These are phyloP conservation scores for Prosopis cineraria DNA, from an alignment of 306 rosid species.

Conservation along the genomic window DNA sequence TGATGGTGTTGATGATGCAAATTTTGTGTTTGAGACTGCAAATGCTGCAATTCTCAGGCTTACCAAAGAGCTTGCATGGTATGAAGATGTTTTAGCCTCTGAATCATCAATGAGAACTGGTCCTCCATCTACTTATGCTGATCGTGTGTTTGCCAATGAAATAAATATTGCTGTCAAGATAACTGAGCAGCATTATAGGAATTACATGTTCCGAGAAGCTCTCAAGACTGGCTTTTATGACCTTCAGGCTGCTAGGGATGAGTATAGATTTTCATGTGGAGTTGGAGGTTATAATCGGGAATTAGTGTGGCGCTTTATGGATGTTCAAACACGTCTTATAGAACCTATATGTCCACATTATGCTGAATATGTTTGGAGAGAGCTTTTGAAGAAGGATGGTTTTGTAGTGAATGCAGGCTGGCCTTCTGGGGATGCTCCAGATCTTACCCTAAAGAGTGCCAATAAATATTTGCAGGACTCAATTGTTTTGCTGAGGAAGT, in stretches of 20 bases:
- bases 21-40: slow-evolving; percentile 89
- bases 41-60: slow-evolving; percentile 86
- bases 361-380: slow-evolving; percentile 87
- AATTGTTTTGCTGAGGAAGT: slow-evolving; percentile 78
- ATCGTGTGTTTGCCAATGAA: slow-evolving; percentile 78
- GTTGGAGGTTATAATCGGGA: slow-evolving; percentile 73
- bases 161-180: slow-evolving; percentile 74
- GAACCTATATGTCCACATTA: slow-evolving; percentile 95
- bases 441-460: slow-evolving; percentile 71
- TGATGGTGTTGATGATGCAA: slow-evolving; percentile 93
- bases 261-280: slow-evolving; percentile 86
- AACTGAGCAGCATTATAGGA: slow-evolving; percentile 76
- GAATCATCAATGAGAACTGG: slow-evolving; percentile 75
- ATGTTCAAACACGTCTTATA: slow-evolving; percentile 86
- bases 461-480: slow-evolving; percentile 88
- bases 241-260: slow-evolving; percentile 90
- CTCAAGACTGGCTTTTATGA: slow-evolving; percentile 89
- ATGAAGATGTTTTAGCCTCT: slow-evolving; percentile 72
- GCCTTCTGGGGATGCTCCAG: slow-evolving; percentile 78
- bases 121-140: slow-evolving; percentile 81
- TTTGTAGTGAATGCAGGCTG: slow-evolving; percentile 87
- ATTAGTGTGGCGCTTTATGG: slow-evolving; percentile 78
- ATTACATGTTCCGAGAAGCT: slow-evolving; percentile 86
- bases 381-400: slow-evolving; percentile 75
- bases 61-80: slow-evolving; percentile 85